Conservation (phyloP, 768 basidiomycete genomes). For the Serendipita indica region DNA sequence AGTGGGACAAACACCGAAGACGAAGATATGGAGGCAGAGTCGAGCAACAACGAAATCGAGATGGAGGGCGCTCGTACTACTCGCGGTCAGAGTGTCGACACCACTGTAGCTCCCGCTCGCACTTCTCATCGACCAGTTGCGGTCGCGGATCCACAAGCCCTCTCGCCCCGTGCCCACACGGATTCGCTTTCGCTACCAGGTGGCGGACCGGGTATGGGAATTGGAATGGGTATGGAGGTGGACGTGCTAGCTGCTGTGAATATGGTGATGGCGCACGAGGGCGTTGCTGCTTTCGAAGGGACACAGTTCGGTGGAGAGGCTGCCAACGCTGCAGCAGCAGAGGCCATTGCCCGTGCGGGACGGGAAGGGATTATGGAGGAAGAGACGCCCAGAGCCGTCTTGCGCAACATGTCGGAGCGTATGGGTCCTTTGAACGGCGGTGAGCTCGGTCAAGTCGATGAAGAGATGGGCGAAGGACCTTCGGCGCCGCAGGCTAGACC, state of each 20-base stretch:
- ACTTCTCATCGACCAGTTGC: conserved; percentile 20
- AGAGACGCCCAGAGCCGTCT: conserved; percentile 12
- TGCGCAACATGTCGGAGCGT: conserved; percentile 8
- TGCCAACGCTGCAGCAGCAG: conserved; percentile 17
- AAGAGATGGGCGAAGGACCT: not conserved
- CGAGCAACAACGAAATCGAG: conserved; percentile 11
- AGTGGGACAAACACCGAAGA: conserved; percentile 9
- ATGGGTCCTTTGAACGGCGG: not conserved
- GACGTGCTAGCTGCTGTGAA: conserved; percentile 41
- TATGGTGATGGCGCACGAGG: conserved; percentile 20
- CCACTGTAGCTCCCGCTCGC: not conserved
- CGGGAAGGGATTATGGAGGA: conserved; percentile 10
- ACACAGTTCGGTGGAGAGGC: conserved; percentile 19
- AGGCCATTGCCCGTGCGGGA: conserved; percentile 10
- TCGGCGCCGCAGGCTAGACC: not conserved
- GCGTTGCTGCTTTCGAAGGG: conserved; percentile 14
- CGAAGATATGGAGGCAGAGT: conserved; percentile 3
- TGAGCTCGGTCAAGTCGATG: not conserved
- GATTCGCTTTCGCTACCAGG: not conserved
- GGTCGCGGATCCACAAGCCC: conserved; percentile 23
- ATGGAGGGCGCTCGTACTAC: conserved; percentile 15
- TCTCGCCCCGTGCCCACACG: not conserved
- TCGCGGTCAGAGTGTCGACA: conserved; percentile 3
- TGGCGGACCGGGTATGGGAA: conserved; percentile 10
- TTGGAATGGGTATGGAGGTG: conserved; percentile 31